Base-by-base conservation (phyloP, 495 filamentous ascomycete genomes). In the Neurospora sp. region DNA sequence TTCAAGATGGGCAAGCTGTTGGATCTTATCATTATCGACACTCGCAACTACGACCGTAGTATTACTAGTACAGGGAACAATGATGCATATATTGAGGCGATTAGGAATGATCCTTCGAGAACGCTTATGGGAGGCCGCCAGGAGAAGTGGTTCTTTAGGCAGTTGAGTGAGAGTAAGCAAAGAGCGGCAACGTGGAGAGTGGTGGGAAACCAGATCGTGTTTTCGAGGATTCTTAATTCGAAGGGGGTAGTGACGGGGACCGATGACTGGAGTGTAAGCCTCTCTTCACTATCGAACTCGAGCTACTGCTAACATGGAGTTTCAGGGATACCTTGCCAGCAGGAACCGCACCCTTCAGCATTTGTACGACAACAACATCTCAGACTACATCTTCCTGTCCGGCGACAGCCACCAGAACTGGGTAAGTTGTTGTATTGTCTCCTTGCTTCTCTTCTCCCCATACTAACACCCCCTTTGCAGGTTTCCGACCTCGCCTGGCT, bases 21-120 rank as follows among this genome's bases (percentile, higher is more conserved):
- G 39, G 89, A 90, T 75, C 82, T 91, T 12, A 84, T 90, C 74
- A 91, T 91, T 85, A 84, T 91, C 69, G 89, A 90, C 73, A 91
- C 89, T 7, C 83, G 89, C 18, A 81, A 89, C 42, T 91, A 91
- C 74, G 88, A 91, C 74, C 87, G 89, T 65, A 82, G 84, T 35
- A 84, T 83, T 69, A 84, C 83, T 0, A 82, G 83, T 71, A 65
- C 85, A 3, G 82, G 82, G 48, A 87, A 80, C 85, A 90, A 90
- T 76, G 85, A 83, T 35, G 79, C 87, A 40, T 90, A 89, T 73
- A 79, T 91, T 40, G 79, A 85, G 53, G 73, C 78, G 6, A 87
- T 91, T 72, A 83, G 84, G 73, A 83, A 89, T 72, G 88, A 90
- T 69, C 86, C 87, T n/a, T 81, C 84, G 37, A 85, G 89, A 31